These are phyloP conservation scores for Aureobasidium vineae DNA, from an alignment of 2,329 filamentous ascomycete species.

Conservation along the genomic window DNA sequence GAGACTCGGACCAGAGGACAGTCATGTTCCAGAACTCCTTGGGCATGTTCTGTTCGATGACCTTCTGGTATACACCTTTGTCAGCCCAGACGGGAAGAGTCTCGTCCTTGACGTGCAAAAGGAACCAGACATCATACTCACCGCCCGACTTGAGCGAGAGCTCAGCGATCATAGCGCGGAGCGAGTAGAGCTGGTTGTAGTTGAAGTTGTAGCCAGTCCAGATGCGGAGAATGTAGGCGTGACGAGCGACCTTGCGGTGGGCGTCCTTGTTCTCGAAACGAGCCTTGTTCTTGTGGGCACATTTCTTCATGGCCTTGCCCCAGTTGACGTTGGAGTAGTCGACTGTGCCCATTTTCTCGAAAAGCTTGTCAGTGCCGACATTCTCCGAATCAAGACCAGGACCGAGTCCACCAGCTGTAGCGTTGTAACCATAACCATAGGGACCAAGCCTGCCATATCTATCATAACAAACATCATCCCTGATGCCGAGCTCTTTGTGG, in stretches of 20 bases:
- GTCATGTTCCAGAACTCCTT: constrained; percentile 85
- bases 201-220: constrained; percentile 81
- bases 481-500: constrained; percentile 49
- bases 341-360: constrained; percentile 48
- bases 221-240: constrained; percentile 79
- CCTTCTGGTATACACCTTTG: constrained; percentile 64
- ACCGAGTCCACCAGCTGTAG: constrained; percentile 50
- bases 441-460: constrained; percentile 51
- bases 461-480: constrained; percentile 52
- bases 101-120: constrained; percentile 80
- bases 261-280: constrained; percentile 43
- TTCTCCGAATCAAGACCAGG: constrained; percentile 46
- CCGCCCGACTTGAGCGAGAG: constrained; percentile 76
- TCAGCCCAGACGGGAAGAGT: constrained; percentile 76
- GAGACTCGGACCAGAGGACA: constrained; percentile 88
- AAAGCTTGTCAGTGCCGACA: constrained; percentile 51
- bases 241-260: constrained; percentile 54
- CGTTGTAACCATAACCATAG: constrained; percentile 52
- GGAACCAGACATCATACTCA: constrained; percentile 81
- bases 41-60: constrained; percentile 67
- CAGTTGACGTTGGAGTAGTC: constrained; percentile 52
- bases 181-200: constrained; percentile 73
- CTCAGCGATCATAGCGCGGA: constrained; percentile 82
- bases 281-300: constrained; percentile 50
- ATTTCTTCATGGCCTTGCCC: constrained; percentile 49